Evolutionary conservation across 2,329 filamentous ascomycete genomes (phyloP), one percentile per base, ranked within the genome.

Genomic region (Dothideomycetes sp.): DNA sequence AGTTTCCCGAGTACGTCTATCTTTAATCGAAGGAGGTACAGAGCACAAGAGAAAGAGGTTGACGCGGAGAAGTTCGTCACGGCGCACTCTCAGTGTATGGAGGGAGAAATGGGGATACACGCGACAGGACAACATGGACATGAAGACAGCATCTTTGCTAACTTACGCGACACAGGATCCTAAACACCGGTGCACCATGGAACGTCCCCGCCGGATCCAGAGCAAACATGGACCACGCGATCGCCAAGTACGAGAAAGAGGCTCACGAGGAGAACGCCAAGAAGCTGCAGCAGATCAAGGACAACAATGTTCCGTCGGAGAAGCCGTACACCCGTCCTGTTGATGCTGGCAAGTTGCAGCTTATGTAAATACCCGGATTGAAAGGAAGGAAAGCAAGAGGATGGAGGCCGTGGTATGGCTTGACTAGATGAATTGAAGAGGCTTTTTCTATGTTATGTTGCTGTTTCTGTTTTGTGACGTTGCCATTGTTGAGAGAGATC

Each of bases 181-280:
- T 82, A 61, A 81, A 81, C 54, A 59, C 63, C 16, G 72, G 73
- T 38, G 74, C 74, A 2, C 77, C 77, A 12, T 77, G 67, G 59
- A 83, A 83, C 53, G 70, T 81, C 40, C 62, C 69, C 22, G 75
- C 79, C 32, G 79, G 79, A 37, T 72, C 73, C 45, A 62, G 63
- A 34, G 59, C 68, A 40, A 70, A 79, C 52, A 62, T 83, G 49
- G 71, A 72, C 53, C 57, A 68, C 38, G 64, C 81, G 40, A 73
- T 78, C 43, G 72, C 69, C 19, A 75, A 81, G 61, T 82, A 79
- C 56, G 63, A 77, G 57, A 69, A 70, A 52, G 54, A 73, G 52
- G 70, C 75, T 42, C 61, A 64, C 53, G 69, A 73, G 43, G 66
- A 66, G 43, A 73, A 81, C 45, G 70, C 70, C 55, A 65, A 65